A percentile compares a stretch with the other conserved stretches of the same genome.
phyloP scores from a whole-genome alignment of 495 filamentous ascomycete species.

The Xylaria intraflava region DNA sequence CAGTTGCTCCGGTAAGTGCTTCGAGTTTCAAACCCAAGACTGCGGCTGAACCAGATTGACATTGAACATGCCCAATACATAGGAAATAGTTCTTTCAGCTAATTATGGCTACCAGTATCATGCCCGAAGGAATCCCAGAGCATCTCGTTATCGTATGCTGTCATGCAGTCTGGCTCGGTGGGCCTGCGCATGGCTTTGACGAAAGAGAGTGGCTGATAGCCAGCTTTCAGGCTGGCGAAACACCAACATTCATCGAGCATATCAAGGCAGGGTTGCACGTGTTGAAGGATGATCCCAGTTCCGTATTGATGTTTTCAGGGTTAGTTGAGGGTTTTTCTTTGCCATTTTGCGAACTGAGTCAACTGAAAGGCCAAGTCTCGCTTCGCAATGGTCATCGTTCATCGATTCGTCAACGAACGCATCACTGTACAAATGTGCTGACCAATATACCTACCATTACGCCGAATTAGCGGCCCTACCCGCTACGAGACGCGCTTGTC shows the following conservation, averaged over 20 bases:
- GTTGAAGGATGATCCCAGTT: conserved; percentile 32
- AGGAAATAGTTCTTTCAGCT: background rate
- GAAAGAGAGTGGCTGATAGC: conserved; percentile 70
- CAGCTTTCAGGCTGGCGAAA: conserved; percentile 65
- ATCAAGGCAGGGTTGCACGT: conserved; percentile 54
- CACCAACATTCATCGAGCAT: conserved; percentile 64
- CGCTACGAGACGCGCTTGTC: conserved; percentile 47
- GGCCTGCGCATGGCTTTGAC: conserved; percentile 47
- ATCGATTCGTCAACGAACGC: background rate
- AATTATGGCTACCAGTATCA: background rate
- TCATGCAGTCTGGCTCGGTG: conserved; percentile 71
- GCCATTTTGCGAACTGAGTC: background rate
- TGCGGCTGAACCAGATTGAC: too few relatives aligned
- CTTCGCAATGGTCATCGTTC: background rate
- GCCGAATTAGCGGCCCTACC: conserved; percentile 52
- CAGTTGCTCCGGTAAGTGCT: too few relatives aligned
- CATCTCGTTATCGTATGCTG: conserved; percentile 73
- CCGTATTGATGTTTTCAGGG: conserved; percentile 65
- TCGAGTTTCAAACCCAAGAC: too few relatives aligned
- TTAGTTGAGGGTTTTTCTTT: conserved; percentile 29
- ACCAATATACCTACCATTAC: conserved; percentile 3
- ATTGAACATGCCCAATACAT: too few relatives aligned
- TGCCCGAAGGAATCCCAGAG: conserved; percentile 10
- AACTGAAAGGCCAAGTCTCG: background rate
- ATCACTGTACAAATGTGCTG: background rate